phyloP scores from a whole-genome alignment of 345 rosid species.

The Boechera stricta region DNA sequence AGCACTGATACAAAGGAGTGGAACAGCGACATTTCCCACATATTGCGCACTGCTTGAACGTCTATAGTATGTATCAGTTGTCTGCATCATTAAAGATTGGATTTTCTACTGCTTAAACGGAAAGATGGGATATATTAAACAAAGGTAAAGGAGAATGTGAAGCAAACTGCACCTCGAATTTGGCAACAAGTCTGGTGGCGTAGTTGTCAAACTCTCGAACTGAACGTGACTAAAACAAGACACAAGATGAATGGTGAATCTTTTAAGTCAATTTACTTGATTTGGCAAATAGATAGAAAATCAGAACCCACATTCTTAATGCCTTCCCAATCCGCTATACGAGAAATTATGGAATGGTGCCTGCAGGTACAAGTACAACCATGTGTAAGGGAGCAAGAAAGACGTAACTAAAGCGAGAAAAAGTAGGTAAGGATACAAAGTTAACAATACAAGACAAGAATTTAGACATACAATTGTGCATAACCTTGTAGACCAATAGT shows the following conservation, averaged over 20 bases:
- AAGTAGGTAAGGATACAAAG: neutral
- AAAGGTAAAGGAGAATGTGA: slow-evolving; percentile 11
- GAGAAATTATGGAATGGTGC: slow-evolving; percentile 78
- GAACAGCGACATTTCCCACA: slow-evolving; percentile 70
- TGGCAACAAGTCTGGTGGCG: slow-evolving; percentile 85
- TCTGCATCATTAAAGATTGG: slow-evolving; percentile 55
- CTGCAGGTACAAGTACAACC: slow-evolving; percentile 47
- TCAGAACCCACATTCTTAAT: slow-evolving; percentile 66
- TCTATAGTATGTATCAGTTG: slow-evolving; percentile 87
- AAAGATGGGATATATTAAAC: neutral
- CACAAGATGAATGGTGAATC: slow-evolving; percentile 18
- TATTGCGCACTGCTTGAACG: slow-evolving; percentile 72
- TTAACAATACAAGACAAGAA: slow-evolving; percentile 30
- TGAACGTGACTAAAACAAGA: slow-evolving; percentile 67
- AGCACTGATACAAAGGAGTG: slow-evolving; percentile 85
- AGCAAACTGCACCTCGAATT: slow-evolving; percentile 70
- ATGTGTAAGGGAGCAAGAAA: slow-evolving; percentile 16
- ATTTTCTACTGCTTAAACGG: slow-evolving; percentile 10
- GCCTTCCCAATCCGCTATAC: slow-evolving; percentile 96
- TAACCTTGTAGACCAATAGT: slow-evolving; percentile 89
- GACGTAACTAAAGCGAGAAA: neutral
- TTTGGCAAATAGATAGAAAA: neutral
- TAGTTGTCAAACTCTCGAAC: slow-evolving; percentile 83
- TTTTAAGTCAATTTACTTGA: slow-evolving; percentile 9
- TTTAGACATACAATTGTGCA: slow-evolving; percentile 75